A percentile compares a stretch with the other conserved stretches of the same genome.
Evolutionary conservation across 306 rosid genomes (phyloP).

Genomic region (Malus sieversii): DNA sequence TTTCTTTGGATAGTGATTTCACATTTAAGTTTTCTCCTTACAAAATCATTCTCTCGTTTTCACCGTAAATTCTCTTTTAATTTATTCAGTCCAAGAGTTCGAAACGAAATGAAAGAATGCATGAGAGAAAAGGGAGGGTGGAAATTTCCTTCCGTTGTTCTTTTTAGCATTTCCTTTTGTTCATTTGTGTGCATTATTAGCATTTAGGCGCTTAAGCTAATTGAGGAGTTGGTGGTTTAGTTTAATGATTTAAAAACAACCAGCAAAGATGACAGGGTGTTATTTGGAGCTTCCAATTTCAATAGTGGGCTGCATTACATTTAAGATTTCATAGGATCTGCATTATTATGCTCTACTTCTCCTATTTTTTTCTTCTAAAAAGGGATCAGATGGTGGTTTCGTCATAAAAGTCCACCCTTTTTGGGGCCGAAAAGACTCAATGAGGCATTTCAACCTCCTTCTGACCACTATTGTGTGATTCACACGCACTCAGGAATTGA

Average conservation of each 20-base stretch:
- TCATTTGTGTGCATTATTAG: background rate
- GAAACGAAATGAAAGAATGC: too few species aligned
- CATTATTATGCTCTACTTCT: background rate
- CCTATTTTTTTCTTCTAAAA: too few species aligned
- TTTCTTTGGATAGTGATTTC: too few species aligned
- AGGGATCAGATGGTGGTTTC: too few species aligned
- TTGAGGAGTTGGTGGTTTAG: background rate
- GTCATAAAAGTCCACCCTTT: fast-evolving
- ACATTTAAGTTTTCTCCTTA: too few species aligned
- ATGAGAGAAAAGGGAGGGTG: background rate
- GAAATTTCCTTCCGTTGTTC: background rate
- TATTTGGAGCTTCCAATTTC: background rate
- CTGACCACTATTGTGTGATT: too few species aligned
- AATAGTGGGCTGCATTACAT: background rate
- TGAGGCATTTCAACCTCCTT: too few species aligned
- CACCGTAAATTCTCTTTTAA: too few species aligned
- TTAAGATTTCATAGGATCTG: background rate
- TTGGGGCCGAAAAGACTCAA: too few species aligned
- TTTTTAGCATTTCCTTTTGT: background rate
- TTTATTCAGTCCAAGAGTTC: too few species aligned
- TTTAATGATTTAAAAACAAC: background rate
- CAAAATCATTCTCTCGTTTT: too few species aligned
- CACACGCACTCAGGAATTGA: too few species aligned
- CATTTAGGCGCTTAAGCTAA: background rate
- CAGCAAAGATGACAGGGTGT: background rate